These are phyloP conservation scores for Fraxinus cuspidata DNA, from an alignment of 257 asterid genomes.

Conservation along the genomic window DNA sequence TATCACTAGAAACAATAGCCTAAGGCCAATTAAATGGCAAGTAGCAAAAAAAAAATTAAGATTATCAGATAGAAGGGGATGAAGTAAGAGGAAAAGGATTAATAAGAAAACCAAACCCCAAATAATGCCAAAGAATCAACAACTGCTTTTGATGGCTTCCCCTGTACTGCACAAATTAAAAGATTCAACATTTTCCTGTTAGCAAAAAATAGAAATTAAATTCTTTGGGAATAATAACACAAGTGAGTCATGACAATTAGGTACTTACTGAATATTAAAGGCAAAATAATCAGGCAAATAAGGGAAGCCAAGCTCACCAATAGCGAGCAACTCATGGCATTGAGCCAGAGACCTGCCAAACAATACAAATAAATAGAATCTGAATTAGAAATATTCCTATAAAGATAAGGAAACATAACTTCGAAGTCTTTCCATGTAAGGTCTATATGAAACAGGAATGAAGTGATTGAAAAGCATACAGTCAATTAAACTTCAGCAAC, in stretches of 20 bases:
- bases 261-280: conserved; percentile 76
- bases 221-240: conserved; percentile 18
- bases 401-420: conserved; percentile 1
- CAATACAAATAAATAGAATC: conserved; percentile 21
- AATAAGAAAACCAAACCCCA: conserved; percentile 68
- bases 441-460: conserved; percentile 1
- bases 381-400: conserved; percentile 8
- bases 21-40: conserved; percentile 14
- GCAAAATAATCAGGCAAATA: conserved; percentile 88
- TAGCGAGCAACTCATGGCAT: conserved; percentile 93
- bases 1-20: conserved; percentile 10
- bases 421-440: neutral
- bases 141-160: conserved; percentile 82
- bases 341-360: conserved; percentile 79
- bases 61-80: neutral
- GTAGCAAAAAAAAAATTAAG: conserved; percentile 11
- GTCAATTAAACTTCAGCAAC: neutral
- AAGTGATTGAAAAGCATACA: conserved; percentile 4
- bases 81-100: conserved; percentile 17
- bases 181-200: conserved; percentile 21
- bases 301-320: conserved; percentile 99
- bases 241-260: conserved; percentile 17
- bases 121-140: conserved; percentile 91
- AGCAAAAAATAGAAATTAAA: conserved; percentile 23
- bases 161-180: conserved; percentile 65